Evolutionary conservation across 768 basidiomycete genomes (phyloP).

Genomic region (Hericium coralloides): DNA sequence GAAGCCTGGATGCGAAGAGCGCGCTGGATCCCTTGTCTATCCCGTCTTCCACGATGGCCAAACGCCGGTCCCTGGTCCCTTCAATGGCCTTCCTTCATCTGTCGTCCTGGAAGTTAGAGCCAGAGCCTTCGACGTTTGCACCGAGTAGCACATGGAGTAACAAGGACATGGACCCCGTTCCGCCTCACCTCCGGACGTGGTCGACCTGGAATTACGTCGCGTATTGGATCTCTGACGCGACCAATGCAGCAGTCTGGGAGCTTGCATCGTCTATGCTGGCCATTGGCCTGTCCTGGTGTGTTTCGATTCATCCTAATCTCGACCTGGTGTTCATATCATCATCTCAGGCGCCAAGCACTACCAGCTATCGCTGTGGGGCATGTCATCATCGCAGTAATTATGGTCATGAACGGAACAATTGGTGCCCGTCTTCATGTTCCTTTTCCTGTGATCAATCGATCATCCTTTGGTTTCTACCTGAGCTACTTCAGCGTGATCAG

Average conservation of each 20-base stretch:
- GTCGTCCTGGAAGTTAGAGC: conserved; percentile 41
- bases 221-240: conserved; percentile 40
- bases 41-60: not conserved
- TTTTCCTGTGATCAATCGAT: conserved; percentile 72
- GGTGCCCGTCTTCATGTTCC: conserved; percentile 73
- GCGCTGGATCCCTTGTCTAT: not conserved
- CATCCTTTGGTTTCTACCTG: conserved; percentile 86
- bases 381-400: conserved; percentile 58
- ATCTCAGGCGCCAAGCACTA: conserved; percentile 51
- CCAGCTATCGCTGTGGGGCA: conserved; percentile 67
- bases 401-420: conserved; percentile 72
- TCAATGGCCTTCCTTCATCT: conserved; percentile 16
- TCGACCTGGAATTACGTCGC: conserved; percentile 55
- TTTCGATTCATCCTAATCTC: not conserved
- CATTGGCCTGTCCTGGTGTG: conserved; percentile 59
- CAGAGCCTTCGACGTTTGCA: conserved; percentile 46
- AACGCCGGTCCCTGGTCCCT: not conserved
- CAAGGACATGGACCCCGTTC: conserved; percentile 72
- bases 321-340: not conserved
- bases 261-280: conserved; percentile 70
- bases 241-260: conserved; percentile 33
- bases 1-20: too few species aligned
- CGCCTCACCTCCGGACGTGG: conserved; percentile 55
- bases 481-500: conserved; percentile 82
- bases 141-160: conserved; percentile 56